A percentile compares a stretch with the other conserved stretches of the same genome.
Conservation (phyloP, 1,284 basidiomycete species). For the Rhizopogon hawkerae region DNA sequence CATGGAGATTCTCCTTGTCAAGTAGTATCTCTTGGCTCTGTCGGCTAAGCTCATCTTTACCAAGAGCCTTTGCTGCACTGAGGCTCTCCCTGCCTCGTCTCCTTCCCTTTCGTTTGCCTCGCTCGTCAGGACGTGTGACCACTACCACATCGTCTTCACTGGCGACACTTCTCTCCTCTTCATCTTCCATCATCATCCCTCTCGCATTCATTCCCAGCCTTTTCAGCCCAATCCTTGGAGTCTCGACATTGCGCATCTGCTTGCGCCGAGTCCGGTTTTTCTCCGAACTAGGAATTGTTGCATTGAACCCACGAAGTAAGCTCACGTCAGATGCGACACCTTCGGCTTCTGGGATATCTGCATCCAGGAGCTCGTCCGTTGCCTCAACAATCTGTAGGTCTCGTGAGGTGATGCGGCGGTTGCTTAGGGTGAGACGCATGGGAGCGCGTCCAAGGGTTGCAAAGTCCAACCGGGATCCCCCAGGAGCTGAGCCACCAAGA, state of each 20-base stretch:
- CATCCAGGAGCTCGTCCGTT: conserved; percentile 66
- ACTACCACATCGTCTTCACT: conserved; percentile 63
- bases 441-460: conserved; percentile 67
- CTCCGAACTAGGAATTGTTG: conserved; percentile 84
- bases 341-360: conserved; percentile 62
- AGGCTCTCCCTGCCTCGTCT: conserved; percentile 58
- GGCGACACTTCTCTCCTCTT: conserved; percentile 49
- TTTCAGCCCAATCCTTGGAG: conserved; percentile 70
- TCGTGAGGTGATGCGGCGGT: conserved; percentile 65
- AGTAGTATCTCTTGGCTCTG: conserved; percentile 78
- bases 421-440: conserved; percentile 55
- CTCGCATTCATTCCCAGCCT: conserved; percentile 69
- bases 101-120: conserved; percentile 44
- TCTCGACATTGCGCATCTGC: conserved; percentile 74
- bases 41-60: conserved; percentile 72
- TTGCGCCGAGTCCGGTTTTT: conserved; percentile 66
- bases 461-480: conserved; percentile 50
- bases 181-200: conserved; percentile 58
- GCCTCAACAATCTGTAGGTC: conserved; percentile 81
- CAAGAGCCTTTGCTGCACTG: conserved; percentile 61
- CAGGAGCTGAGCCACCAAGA: conserved; percentile 28
- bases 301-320: conserved; percentile 81
- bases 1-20: conserved; percentile 86
- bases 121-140: conserved; percentile 31
- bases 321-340: conserved; percentile 60